Evolutionary conservation across 2,329 filamentous ascomycete genomes (phyloP).

Genomic region (Chaetomium sp.): DNA sequence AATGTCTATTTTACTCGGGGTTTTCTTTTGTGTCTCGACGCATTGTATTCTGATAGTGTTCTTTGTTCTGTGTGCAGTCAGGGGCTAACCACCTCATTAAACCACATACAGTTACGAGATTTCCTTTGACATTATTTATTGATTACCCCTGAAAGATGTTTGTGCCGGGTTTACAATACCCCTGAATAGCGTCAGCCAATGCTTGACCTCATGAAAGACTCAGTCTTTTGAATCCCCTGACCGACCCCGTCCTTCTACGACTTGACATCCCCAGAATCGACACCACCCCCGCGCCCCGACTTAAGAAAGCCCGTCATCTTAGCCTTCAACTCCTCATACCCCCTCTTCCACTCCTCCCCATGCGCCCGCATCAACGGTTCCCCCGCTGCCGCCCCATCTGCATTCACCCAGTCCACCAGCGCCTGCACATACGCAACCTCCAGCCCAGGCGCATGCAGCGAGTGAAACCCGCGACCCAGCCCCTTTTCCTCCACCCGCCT

Average conservation of each 20-base stretch:
- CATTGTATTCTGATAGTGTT: no score
- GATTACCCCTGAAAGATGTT: no score
- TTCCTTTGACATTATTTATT: no score
- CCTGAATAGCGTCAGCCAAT: no score
- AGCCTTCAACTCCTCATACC: slow-evolving; percentile 20
- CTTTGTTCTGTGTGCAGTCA: no score
- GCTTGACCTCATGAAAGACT: no score
- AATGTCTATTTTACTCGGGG: no score
- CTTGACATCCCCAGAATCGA: neutral
- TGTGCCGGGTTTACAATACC: no score
- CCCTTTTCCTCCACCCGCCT: slow-evolving; percentile 27
- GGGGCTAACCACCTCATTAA: no score
- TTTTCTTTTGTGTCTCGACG: no score
- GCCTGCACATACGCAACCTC: slow-evolving; percentile 24
- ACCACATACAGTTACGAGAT: no score
- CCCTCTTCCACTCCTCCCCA: slow-evolving; percentile 28
- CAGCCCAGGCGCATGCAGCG: slow-evolving; percentile 23
- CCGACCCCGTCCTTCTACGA: neutral
- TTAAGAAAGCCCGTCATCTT: slow-evolving; percentile 1
- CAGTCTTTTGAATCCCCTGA: neutral
- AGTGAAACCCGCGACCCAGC: slow-evolving; percentile 34
- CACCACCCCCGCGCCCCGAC: no score
- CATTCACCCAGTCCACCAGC: slow-evolving; percentile 24
- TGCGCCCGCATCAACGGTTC: slow-evolving; percentile 27
- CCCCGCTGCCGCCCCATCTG: slow-evolving; percentile 21